Evolutionary conservation across 2,329 filamentous ascomycete genomes (phyloP), one percentile per base, ranked within the genome.

Genomic region (Ceratocystis eucalypticola): DNA sequence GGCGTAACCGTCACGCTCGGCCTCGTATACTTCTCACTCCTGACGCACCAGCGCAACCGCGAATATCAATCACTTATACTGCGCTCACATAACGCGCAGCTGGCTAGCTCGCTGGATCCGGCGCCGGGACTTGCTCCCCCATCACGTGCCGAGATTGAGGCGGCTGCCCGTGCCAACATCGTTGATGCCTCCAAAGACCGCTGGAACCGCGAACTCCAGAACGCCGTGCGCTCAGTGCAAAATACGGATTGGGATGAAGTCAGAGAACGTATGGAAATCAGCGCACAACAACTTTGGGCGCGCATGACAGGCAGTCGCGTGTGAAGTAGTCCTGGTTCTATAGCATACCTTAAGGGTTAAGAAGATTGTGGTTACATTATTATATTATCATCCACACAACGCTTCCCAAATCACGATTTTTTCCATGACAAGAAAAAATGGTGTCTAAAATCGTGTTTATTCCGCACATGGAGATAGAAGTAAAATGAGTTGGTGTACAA

Each of bases 191-290:
- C 86, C 71, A 93, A 93, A 78, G 86, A 89, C 72, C 79, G 83
- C 68, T 93, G 89, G 89, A 93, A 94, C 74, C 75, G 81, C 63
- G 88, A 93, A 75, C 75, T 93, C 45, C 82, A 87, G 74, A 79
- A 80, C 68, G 80, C 86, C 64, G 86, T 88, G 66, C 80, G 79
- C 67, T 87, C 84, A 80, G 82, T 84, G 66, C 84, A 91, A 75
- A 80, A 76, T 44, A 84, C 82, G 68, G 83, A 88, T 74, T 90
- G 86, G 87, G 76, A 78, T 62, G 80, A 80, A 64, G 80, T 86
- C 65, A 80, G 85, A 65, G 82, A 87, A 69, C 78, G 77, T 1
- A 75, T 84, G 70, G 85, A 87, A 73, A 77, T 76, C 15, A 50
- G 64, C 25, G 46, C 46, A 8, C 55, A 25, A 20, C 63, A 55